Conservation (phyloP, 495 filamentous ascomycete genomes). For the Trichoderma reesei region DNA sequence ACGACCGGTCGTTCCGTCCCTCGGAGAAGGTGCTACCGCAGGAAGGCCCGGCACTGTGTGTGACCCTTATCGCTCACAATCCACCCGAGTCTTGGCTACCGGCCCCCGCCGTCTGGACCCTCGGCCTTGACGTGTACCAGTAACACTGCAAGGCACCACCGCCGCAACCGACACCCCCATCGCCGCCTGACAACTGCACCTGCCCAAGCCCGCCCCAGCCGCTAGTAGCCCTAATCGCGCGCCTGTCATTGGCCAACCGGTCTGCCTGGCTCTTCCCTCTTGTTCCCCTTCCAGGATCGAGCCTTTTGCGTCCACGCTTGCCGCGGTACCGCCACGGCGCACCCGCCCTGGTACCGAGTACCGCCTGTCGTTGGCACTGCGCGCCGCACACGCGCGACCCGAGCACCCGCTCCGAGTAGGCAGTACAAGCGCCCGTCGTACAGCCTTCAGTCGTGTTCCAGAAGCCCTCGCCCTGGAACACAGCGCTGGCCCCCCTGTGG, state of each 20-base stretch:
- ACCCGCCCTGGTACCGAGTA: background rate
- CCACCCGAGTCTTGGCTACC: background rate
- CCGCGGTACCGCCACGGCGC: background rate
- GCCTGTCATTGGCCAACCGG: background rate
- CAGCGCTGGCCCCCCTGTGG: background rate
- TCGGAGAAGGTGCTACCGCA: slow-evolving; percentile 4
- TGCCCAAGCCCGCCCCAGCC: background rate
- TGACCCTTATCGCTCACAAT: background rate
- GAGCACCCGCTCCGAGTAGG: background rate
- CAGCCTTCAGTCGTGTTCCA: background rate
- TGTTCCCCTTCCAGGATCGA: background rate
- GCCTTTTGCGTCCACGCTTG: background rate
- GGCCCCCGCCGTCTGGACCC: background rate
- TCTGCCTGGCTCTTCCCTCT: background rate
- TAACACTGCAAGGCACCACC: background rate
- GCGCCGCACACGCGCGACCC: background rate
- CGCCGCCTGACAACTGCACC: background rate
- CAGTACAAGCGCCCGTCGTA: background rate
- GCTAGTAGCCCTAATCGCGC: slow-evolving; percentile 6
- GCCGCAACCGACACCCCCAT: background rate
- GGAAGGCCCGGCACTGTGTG: background rate
- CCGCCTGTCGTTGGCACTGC: background rate
- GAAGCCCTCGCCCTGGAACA: background rate
- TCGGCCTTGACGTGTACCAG: background rate
- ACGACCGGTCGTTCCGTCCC: background rate